Conservation (phyloP, 2,329 filamentous ascomycete species). For the Penicillium sp. region DNA sequence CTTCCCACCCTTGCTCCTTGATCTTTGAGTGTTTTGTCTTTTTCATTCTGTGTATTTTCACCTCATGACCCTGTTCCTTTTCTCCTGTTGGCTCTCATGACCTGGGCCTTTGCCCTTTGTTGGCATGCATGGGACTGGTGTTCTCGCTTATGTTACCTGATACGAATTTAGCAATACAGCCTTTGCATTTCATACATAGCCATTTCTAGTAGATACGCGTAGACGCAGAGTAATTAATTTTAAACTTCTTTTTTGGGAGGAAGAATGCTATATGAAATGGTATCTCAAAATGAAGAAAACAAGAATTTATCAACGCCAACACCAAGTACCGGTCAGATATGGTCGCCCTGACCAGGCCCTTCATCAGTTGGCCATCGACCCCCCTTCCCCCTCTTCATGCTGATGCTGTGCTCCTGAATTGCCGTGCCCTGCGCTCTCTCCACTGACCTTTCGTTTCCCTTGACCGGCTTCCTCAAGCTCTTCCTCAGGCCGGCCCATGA, state of each 20-base stretch:
- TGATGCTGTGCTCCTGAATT: constrained; percentile 19
- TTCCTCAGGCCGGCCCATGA: constrained; percentile 76
- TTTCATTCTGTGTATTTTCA: constrained; percentile 13
- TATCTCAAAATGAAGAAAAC: constrained; percentile 7
- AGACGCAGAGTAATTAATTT: background rate
- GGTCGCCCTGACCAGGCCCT: background rate
- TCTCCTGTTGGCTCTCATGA: constrained; percentile 37
- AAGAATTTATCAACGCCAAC: constrained; percentile 4
- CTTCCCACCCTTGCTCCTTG: constrained; percentile 13
- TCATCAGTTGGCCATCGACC: constrained; percentile 17
- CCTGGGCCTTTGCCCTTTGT: constrained; percentile 32
- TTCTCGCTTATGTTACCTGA: constrained; percentile 34
- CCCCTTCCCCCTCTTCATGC: constrained; percentile 19
- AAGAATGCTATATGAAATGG: constrained; percentile 6
- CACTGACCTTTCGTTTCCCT: constrained; percentile 32
- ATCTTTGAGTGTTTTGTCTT: background rate
- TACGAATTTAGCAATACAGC: constrained; percentile 16
- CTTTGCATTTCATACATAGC: constrained; percentile 2
- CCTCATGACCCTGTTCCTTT: constrained; percentile 26
- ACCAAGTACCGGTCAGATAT: background rate
- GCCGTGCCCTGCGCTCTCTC: constrained; percentile 26
- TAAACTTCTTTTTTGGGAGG: background rate
- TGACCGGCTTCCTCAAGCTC: constrained; percentile 39
- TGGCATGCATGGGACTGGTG: constrained; percentile 46
- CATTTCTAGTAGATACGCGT: background rate